Evolutionary conservation across 352 stramenopile species (phyloP).

Genomic region (Globisporangium nodosum): DNA sequence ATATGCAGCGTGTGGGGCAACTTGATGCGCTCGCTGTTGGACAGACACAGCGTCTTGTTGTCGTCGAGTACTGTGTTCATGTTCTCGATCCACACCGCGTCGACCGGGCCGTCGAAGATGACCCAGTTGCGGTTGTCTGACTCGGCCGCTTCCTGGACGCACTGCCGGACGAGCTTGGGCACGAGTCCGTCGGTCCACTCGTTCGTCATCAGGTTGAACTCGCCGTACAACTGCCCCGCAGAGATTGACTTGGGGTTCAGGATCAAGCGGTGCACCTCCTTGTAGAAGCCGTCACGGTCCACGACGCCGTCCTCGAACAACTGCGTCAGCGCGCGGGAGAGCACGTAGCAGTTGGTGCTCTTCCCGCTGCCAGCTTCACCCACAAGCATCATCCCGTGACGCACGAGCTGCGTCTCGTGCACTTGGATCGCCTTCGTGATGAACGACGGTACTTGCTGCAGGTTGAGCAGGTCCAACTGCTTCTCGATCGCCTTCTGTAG

Average conservation of each 20-base stretch:
- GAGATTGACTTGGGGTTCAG: slow-evolving; percentile 96
- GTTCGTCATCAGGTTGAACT: slow-evolving; percentile 93
- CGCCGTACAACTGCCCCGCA: slow-evolving; percentile 92
- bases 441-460: slow-evolving; percentile 84
- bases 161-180: slow-evolving; percentile 90
- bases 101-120: slow-evolving; percentile 87
- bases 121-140: slow-evolving; percentile 88
- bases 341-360: slow-evolving; percentile 75
- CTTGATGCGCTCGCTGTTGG: slow-evolving; percentile 87
- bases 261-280: slow-evolving; percentile 80
- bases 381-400: slow-evolving; percentile 94
- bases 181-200: slow-evolving; percentile 94
- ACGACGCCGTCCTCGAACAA: slow-evolving; percentile 74
- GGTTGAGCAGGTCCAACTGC: slow-evolving; percentile 60
- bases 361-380: slow-evolving; percentile 89
- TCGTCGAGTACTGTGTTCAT: slow-evolving; percentile 90
- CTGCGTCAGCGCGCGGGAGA: slow-evolving; percentile 66
- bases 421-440: slow-evolving; percentile 87
- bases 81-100: slow-evolving; percentile 93
- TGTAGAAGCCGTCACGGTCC: slow-evolving; percentile 84
- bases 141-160: slow-evolving; percentile 70
- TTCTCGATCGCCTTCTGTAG: slow-evolving; percentile 88
- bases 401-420: slow-evolving; percentile 88
- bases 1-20: slow-evolving; percentile 85
- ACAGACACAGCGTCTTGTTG: slow-evolving; percentile 85